A percentile compares a stretch with the other conserved stretches of the same genome.
Evolutionary conservation across 306 rosid genomes (phyloP).

Genomic region (Vicia villosa): DNA sequence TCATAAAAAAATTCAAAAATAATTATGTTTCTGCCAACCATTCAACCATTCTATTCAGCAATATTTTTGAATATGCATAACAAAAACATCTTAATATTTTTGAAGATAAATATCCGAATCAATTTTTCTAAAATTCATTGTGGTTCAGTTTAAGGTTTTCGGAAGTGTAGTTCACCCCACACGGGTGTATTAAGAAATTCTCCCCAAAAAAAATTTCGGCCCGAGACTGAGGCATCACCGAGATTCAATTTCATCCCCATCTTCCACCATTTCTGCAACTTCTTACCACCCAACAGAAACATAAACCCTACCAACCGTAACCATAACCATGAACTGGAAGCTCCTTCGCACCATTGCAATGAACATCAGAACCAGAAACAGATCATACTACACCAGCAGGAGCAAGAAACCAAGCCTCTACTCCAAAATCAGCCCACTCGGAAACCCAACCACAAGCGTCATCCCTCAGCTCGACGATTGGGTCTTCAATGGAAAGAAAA

Average conservation of each 20-base stretch:
- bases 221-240: no score
- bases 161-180: no score
- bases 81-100: no score
- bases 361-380: slow-evolving; percentile 26
- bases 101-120: no score
- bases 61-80: no score
- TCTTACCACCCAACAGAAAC: background rate
- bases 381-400: slow-evolving; percentile 70
- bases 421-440: slow-evolving; percentile 73
- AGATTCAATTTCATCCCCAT: background rate
- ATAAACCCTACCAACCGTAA: slow-evolving; percentile 26
- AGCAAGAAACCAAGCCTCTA: slow-evolving; percentile 60
- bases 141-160: no score
- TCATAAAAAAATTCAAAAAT: no score
- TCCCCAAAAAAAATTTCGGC: no score
- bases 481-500: slow-evolving; percentile 69
- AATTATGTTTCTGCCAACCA: no score
- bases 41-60: no score
- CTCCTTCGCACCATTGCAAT: slow-evolving; percentile 43
- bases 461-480: slow-evolving; percentile 72
- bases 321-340: slow-evolving; percentile 50
- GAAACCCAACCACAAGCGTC: slow-evolving; percentile 49
- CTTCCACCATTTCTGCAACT: background rate
- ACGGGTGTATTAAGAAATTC: no score
- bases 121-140: no score